These are phyloP conservation scores for Nannochloropsis salina DNA, from an alignment of 108 stramenopile genomes.

Conservation along the genomic window DNA sequence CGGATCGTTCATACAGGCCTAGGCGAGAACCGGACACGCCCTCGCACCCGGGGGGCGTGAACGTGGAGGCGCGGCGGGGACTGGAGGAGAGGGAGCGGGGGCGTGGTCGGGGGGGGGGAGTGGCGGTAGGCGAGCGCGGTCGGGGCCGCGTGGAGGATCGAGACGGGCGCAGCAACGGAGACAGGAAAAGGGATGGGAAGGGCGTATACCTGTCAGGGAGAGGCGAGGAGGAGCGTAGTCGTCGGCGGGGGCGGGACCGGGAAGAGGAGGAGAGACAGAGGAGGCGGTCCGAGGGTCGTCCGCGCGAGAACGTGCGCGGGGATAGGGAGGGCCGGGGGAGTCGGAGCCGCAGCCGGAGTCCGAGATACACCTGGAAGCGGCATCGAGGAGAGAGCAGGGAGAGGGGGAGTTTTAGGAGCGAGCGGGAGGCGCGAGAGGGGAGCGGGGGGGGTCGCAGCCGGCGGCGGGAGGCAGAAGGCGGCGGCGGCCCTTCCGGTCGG, in stretches of 20 bases:
- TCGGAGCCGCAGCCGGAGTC: background rate
- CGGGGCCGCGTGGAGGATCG: background rate
- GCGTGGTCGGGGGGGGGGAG: slow-evolving; percentile 20
- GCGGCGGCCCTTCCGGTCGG: background rate
- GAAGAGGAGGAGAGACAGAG: background rate
- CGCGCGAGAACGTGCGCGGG: background rate
- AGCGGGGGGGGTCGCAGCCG: slow-evolving; percentile 23
- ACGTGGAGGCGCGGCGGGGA: slow-evolving; percentile 20
- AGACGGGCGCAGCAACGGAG: background rate
- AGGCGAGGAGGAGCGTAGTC: background rate
- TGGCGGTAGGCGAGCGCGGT: background rate
- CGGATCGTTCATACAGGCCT: background rate
- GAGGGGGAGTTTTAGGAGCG: background rate
- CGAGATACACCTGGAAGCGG: background rate
- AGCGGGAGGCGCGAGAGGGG: slow-evolving; percentile 25
- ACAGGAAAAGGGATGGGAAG: background rate
- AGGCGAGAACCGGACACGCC: background rate
- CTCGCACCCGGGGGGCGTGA: slow-evolving; percentile 29
- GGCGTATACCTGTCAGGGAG: background rate
- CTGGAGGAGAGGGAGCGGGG: slow-evolving; percentile 37
- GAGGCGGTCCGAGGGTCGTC: background rate
- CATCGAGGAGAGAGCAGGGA: slow-evolving; percentile 17
- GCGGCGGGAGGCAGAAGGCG: background rate
- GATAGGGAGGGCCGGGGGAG: background rate
- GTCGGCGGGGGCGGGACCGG: background rate